These are phyloP conservation scores for Colletotrichum eremochloae DNA, from an alignment of 2,329 filamentous ascomycete species.

Conservation along the genomic window DNA sequence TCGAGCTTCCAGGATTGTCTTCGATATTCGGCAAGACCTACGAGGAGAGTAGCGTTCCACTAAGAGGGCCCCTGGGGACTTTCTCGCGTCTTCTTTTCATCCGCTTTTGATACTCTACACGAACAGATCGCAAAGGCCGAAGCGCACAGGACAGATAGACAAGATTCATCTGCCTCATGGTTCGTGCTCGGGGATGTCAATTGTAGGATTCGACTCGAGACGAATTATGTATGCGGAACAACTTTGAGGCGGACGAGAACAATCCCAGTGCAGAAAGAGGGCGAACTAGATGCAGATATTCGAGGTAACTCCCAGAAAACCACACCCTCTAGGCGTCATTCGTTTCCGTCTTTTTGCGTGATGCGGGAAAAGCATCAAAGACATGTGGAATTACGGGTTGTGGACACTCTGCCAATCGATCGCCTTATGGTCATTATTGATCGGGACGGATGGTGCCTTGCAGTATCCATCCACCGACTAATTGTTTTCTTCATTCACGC, in stretches of 20 bases:
- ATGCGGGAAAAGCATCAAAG: constrained; percentile 2
- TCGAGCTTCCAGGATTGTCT: constrained; percentile 37
- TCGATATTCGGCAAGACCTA: constrained; percentile 18
- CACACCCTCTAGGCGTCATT: no score
- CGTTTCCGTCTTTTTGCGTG: neutral
- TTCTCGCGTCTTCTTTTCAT: constrained; percentile 18
- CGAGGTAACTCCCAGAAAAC: neutral
- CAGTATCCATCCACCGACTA: neutral
- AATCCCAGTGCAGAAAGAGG: neutral
- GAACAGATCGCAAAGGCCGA: neutral
- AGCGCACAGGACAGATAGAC: neutral
- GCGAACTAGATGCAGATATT: neutral
- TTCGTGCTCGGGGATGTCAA: neutral
- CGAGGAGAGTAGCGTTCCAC: constrained; percentile 22
- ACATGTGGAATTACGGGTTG: constrained; percentile 5
- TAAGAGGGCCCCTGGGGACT: constrained; percentile 16
- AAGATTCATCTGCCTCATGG: neutral
- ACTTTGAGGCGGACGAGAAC: neutral
- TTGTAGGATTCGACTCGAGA: neutral
- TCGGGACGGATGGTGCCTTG: constrained; percentile 10
- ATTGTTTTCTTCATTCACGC: constrained; percentile 11
- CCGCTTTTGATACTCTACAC: neutral
- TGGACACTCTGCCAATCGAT: neutral
- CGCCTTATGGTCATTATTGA: neutral
- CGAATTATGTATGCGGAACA: neutral